phyloP scores from a whole-genome alignment of 2,329 filamentous ascomycete species.

The Sarocladium strictum region DNA sequence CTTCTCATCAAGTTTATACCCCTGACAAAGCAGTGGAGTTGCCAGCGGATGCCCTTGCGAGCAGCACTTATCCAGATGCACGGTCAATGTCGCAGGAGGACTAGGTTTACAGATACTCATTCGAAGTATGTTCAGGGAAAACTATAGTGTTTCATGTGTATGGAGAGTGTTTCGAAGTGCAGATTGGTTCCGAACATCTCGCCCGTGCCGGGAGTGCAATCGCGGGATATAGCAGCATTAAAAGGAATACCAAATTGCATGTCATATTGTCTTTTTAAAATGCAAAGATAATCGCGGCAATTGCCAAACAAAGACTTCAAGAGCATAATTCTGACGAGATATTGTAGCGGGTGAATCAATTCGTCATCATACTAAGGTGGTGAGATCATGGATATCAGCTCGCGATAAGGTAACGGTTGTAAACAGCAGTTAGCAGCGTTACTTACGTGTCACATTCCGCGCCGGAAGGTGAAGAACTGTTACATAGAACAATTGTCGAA shows the following conservation, averaged over 20 bases:
- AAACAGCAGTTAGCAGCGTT: no score
- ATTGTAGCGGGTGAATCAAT: not conserved
- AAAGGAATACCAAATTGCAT: no score
- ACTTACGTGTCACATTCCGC: no score
- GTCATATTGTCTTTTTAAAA: no score
- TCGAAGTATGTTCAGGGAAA: not conserved
- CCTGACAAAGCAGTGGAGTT: not conserved
- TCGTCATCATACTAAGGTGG: conserved; percentile 1
- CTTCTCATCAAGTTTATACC: not conserved
- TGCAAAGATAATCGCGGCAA: no score
- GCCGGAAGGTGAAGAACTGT: no score
- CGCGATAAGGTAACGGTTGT: not conserved
- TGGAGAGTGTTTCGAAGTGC: not conserved
- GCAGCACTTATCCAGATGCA: not conserved
- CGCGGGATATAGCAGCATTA: no score
- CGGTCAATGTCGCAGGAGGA: not conserved
- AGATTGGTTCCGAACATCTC: no score
- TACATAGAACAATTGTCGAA: no score
- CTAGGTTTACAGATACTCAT: not conserved
- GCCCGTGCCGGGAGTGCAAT: no score
- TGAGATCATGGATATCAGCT: not conserved
- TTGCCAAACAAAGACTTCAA: no score
- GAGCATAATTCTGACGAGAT: not conserved
- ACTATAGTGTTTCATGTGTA: not conserved
- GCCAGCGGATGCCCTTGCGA: not conserved